Percentiles rank a stretch among this genome's conserved stretches.
Conservation (phyloP, 148 eudicot genomes). For the Spergularia marina region DNA sequence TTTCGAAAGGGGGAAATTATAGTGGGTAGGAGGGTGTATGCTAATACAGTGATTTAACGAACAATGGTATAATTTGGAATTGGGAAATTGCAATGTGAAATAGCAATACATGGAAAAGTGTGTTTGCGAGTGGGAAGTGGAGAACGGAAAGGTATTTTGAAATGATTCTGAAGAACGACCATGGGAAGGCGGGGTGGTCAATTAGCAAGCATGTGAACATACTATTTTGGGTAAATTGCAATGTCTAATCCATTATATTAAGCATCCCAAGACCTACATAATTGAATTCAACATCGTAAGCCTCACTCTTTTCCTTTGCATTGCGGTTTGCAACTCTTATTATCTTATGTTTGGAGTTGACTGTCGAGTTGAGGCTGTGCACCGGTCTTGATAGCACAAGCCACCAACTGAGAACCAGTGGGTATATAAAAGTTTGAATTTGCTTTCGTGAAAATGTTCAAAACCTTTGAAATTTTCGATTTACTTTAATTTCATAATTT, state of each 20-base stretch:
- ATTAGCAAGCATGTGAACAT: slow-evolving; percentile 10
- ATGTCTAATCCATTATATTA: neutral
- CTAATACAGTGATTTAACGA: no score
- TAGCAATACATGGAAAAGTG: no score
- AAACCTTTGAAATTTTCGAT: no score
- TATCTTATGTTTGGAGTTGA: neutral
- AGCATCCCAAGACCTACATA: slow-evolving; percentile 2
- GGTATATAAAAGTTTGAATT: no score
- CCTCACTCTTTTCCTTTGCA: neutral
- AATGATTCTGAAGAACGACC: neutral
- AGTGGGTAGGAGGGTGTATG: no score
- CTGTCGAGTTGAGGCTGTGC: neutral
- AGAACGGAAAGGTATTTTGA: neutral
- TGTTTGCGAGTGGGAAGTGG: neutral
- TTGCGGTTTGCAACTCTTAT: neutral
- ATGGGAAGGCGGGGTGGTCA: neutral
- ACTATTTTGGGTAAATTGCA: slow-evolving; percentile 11
- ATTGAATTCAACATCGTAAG: slow-evolving; percentile 6
- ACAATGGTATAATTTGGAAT: no score
- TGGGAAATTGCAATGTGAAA: no score
- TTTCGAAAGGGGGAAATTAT: no score
- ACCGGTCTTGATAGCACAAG: neutral
- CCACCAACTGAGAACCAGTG: no score
- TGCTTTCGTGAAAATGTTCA: no score
- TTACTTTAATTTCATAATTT: no score